Conservation (phyloP, 192 early-diverging fungal genomes). For the Chytriomyces confervae region DNA sequence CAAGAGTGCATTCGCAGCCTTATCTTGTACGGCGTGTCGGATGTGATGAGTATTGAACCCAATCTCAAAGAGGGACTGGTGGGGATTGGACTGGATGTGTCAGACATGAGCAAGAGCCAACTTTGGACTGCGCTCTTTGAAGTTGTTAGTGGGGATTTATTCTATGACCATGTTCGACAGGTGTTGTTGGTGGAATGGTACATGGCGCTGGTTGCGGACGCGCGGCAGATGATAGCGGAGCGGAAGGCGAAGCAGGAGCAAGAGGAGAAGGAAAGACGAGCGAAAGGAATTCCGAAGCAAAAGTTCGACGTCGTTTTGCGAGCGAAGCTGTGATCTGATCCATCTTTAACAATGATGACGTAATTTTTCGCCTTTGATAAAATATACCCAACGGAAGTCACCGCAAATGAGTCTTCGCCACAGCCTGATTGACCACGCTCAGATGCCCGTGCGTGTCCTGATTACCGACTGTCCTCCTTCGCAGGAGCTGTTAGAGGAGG, state of each 20-base stretch:
- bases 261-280: not conserved
- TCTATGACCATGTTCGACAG: slow-evolving; percentile 32
- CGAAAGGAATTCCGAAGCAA: too few relatives aligned
- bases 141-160: slow-evolving; percentile 12
- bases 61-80: not conserved
- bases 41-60: not conserved
- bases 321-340: not conserved
- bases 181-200: slow-evolving; percentile 36
- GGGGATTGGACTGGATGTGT: slow-evolving; percentile 4
- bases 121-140: slow-evolving; percentile 36
- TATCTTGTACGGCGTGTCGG: slow-evolving; percentile 25
- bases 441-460: slow-evolving; percentile 18
- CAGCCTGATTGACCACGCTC: slow-evolving; percentile 16
- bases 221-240: not conserved
- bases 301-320: too few relatives aligned
- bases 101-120: not conserved
- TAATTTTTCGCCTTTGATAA: not conserved
- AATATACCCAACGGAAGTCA: too few relatives aligned
- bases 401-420: not conserved
- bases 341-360: not conserved
- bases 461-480: slow-evolving; percentile 39
- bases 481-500: slow-evolving; percentile 3
- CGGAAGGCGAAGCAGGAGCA: not conserved
- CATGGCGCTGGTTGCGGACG: slow-evolving; percentile 14
- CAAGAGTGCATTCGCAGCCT: slow-evolving; percentile 29